Evolutionary conservation across 768 basidiomycete species (phyloP).

Genomic region (Boletus edulis): DNA sequence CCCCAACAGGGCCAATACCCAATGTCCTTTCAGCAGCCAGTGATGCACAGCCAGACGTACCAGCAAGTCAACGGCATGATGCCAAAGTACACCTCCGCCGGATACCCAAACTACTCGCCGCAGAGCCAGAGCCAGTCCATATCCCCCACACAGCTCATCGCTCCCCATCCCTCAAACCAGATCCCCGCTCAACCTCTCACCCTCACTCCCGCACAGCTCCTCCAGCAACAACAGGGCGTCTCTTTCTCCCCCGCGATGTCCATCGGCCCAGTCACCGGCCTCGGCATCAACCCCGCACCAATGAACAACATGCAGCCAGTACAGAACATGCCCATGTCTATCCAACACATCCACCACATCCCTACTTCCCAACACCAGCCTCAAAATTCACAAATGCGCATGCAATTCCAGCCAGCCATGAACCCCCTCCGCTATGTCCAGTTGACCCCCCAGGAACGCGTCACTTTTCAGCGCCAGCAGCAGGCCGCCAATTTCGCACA

Average conservation of each 20-base stretch:
- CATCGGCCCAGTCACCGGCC: conserved; percentile 1
- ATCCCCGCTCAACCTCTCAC: conserved; percentile 18
- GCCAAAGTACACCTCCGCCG: conserved; percentile 15
- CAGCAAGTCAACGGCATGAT: conserved; percentile 13
- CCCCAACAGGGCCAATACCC: conserved; percentile 24
- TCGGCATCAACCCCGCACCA: background rate
- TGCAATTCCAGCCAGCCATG: conserved; percentile 12
- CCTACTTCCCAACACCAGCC: conserved; percentile 15
- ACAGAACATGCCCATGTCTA: conserved; percentile 5
- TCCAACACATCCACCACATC: conserved; percentile 25
- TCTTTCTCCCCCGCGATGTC: conserved; percentile 3
- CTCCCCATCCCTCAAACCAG: conserved; percentile 9
- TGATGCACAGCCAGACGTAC: conserved; percentile 17
- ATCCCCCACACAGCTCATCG: conserved; percentile 29
- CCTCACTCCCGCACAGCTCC: conserved; percentile 37
- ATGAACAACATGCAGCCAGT: conserved; percentile 12
- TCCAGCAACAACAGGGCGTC: conserved; percentile 33
- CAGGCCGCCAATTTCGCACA: conserved; percentile 14
- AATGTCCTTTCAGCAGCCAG: conserved; percentile 22
- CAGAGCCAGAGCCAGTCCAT: conserved; percentile 20
- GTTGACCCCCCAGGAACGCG: conserved; percentile 29
- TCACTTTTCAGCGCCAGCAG: conserved; percentile 28
- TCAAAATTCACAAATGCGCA: conserved; percentile 24
- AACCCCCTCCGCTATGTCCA: conserved; percentile 28
- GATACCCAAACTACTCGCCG: conserved; percentile 12